Evolutionary conservation across 2,329 filamentous ascomycete genomes (phyloP).

Genomic region (Penicillium italicum): DNA sequence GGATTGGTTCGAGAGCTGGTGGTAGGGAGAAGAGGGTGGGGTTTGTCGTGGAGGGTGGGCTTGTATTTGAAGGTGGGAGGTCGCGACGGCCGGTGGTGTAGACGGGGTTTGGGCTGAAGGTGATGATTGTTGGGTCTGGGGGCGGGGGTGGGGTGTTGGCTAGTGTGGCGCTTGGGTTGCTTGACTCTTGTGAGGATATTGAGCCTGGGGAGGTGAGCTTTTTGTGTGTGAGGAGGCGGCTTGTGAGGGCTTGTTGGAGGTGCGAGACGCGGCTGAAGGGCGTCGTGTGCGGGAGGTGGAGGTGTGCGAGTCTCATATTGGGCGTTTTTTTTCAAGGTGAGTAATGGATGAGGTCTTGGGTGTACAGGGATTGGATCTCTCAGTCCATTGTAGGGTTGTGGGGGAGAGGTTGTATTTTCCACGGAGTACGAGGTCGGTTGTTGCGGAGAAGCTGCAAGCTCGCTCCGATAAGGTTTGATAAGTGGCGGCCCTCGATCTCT

Average conservation of each 20-base stretch:
- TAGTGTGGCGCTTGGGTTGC: neutral
- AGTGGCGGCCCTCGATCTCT: neutral
- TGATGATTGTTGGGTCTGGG: constrained; percentile 69
- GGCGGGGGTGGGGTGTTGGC: constrained; percentile 33
- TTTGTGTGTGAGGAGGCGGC: constrained; percentile 60
- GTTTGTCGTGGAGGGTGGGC: constrained; percentile 32
- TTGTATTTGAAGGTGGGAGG: constrained; percentile 40
- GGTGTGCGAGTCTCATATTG: constrained; percentile 56
- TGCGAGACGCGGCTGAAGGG: constrained; percentile 54
- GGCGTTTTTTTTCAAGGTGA: neutral
- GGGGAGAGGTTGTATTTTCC: constrained; percentile 15
- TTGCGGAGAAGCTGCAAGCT: constrained; percentile 26
- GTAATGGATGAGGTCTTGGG: neutral
- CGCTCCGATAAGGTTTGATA: constrained; percentile 16
- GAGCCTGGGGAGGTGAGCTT: constrained; percentile 35
- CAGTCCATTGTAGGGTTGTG: neutral
- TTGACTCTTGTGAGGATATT: constrained; percentile 24
- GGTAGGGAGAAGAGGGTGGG: constrained; percentile 38
- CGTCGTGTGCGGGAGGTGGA: constrained; percentile 54
- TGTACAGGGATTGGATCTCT: neutral
- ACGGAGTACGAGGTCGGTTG: constrained; percentile 19
- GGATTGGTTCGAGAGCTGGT: constrained; percentile 36
- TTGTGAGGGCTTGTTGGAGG: constrained; percentile 57
- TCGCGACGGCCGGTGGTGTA: constrained; percentile 91
- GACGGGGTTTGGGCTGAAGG: constrained; percentile 76